Evolutionary conservation across 1,284 basidiomycete genomes (phyloP), one percentile per base, ranked within the genome.

Genomic region (Melampsora larici-populina): DNA sequence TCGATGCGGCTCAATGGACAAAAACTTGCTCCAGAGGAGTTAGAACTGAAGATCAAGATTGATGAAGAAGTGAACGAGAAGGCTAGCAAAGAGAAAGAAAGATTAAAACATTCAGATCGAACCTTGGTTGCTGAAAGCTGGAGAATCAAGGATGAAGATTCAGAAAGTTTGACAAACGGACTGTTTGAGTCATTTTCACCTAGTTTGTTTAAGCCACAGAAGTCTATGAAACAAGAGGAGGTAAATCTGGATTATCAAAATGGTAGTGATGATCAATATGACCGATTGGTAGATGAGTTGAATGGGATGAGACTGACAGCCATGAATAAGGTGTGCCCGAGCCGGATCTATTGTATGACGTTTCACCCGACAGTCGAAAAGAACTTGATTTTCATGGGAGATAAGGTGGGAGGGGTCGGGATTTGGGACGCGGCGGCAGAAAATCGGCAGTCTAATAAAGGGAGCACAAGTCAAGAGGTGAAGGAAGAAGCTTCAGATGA

Each of bases 211-310:
- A 65, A 67, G 29, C 24, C 26, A 26, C n/a, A 29, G 48, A 69
- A 76, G 31, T 62, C 65, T 9, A 76, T 68, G 66, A 76, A 76
- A 26, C 49, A 76, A 29, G 74, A 76, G 58, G 66, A 76, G n/a
- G 40, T 76, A 24, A 76, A 76, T 33, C 43, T 69, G 9, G 74
- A 76, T 7, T 75, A 66, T 36, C 49, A 43, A 51, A 43, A 62
- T n/a, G 72, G 72, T 8, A 36, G 33, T 29, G 66, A 76, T 48
- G 43, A 69, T 33, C 46, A 68, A 33, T 68, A 60, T 51, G 66
- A 69, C 40, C 65, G 51, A 46, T 46, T 76, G 26, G 58, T 33
- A 36, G 17, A 21, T 8, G 29, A 69, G n/a, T 51, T 76, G 33
- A 49, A 68, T 18, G 33, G 33, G 4, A 24, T 76, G 31, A 46